Conservation (phyloP, 345 rosid species). For the Adansonia digitata region DNA sequence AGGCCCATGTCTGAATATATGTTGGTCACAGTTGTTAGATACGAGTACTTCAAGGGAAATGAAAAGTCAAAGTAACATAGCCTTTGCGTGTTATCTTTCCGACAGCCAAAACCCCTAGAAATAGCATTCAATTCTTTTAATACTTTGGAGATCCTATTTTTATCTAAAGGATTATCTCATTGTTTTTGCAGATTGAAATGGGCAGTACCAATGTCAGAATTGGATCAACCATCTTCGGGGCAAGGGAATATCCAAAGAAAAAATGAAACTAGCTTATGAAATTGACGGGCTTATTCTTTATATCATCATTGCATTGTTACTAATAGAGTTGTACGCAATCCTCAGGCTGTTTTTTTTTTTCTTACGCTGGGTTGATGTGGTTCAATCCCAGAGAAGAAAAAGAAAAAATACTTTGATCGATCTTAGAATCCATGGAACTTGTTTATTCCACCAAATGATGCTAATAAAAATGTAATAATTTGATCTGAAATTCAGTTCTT, state of each 20-base stretch:
- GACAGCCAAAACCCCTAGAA: not conserved
- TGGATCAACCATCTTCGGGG: conserved; percentile 87
- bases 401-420: not conserved
- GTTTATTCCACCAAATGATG: not conserved
- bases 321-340: not conserved
- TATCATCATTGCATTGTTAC: not conserved
- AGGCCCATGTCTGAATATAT: not conserved
- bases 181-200: conserved; percentile 65
- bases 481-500: not conserved
- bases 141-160: not conserved
- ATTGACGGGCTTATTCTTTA: not conserved
- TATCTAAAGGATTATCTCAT: not conserved
- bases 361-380: not conserved
- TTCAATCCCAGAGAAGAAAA: not conserved
- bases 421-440: not conserved
- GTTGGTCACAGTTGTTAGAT: too few relatives aligned
- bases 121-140: not conserved
- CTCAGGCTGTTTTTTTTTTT: not conserved
- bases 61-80: not conserved
- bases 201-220: conserved; percentile 92
- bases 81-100: not conserved
- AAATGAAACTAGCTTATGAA: conserved; percentile 12
- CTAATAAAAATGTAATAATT: not conserved
- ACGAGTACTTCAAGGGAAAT: not conserved
- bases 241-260: conserved; percentile 81